Evolutionary conservation across 768 basidiomycete genomes (phyloP), one percentile per base, ranked within the genome.

Genomic region (Agrocybe pediades): DNA sequence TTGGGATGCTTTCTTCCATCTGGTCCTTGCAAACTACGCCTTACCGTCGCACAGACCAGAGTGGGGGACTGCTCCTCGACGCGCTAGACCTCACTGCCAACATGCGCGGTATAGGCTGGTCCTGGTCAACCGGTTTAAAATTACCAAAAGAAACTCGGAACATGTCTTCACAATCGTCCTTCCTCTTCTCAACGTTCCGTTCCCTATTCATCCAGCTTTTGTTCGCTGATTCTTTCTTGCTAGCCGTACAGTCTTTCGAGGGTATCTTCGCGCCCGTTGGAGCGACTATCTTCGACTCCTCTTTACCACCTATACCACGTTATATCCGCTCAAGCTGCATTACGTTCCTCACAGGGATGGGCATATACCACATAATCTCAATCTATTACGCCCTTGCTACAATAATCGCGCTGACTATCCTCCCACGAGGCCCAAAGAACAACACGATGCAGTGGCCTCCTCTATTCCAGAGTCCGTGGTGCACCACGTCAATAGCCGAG

Each of bases 391-490:
- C 78, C 30, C 6, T 77, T 25, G 41, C 66, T 42, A 74, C 82
- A 2, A 26, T 83, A 13, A 36, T 81, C 33, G 78, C 74, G 26
- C 67, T 82, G 25, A 43, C 74, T 30, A 46, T 84, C 24, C 74
- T 87, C 42, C 60, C 63, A 21, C 83, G 11, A 13, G 33, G 33
- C 4, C 33, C 33, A 11, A 36, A n/a, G 33, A 36, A 86, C 62
- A 57, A 71, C 42, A 77, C 78, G 0, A 70, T 68, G 0, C 74
- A 82, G 46, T 88, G 86, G 85, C 88, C 87, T 0, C 87, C 85
- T 1, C 54, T 83, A 20, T 87, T 87, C 65, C 70, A 80, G 49
- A 46, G 68, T 6, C 88, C 88, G 3, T 88, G 80, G 79, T 39
- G 63, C 9, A 65, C 83, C 0, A 82, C 81, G 2, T 87, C 85